Evolutionary conservation across 768 basidiomycete species (phyloP).

Genomic region (Mycena epipterygia): DNA sequence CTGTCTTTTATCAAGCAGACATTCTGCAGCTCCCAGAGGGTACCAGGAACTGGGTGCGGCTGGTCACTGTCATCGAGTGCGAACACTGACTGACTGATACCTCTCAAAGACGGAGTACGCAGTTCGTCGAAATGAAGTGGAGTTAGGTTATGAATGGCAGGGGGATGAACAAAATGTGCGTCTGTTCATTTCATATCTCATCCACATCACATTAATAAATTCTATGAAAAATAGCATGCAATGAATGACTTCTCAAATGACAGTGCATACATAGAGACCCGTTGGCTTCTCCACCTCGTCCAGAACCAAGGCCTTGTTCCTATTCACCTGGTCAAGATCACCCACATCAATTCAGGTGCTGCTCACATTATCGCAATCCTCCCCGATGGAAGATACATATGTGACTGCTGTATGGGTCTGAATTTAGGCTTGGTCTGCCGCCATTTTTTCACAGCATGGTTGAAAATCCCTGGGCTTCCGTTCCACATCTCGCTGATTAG

Average conservation of each 20-base stretch:
- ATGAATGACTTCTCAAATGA: slow-evolving; percentile 48
- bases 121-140: slow-evolving; percentile 19
- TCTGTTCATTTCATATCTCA: background rate
- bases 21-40: slow-evolving; percentile 43
- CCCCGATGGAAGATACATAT: slow-evolving; percentile 42
- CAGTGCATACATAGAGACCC: slow-evolving; percentile 41
- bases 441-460: slow-evolving; percentile 47
- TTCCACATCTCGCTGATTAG: slow-evolving; percentile 47
- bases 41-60: slow-evolving; percentile 43
- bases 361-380: slow-evolving; percentile 46
- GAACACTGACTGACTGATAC: too few relatives aligned
- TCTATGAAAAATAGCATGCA: slow-evolving; percentile 16
- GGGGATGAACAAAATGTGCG: slow-evolving; percentile 36
- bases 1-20: slow-evolving; percentile 44
- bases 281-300: slow-evolving; percentile 45
- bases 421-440: slow-evolving; percentile 50
- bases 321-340: slow-evolving; percentile 42
- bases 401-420: slow-evolving; percentile 52
- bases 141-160: slow-evolving; percentile 38
- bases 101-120: slow-evolving; percentile 39
- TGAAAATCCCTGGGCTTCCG: slow-evolving; percentile 33
- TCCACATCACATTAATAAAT: slow-evolving; percentile 25
- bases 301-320: slow-evolving; percentile 36
- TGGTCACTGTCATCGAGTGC: too few relatives aligned
- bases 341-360: slow-evolving; percentile 33